These are phyloP conservation scores for Psidium friedrichsthalianum DNA, from an alignment of 345 rosid species.

Conservation along the genomic window DNA sequence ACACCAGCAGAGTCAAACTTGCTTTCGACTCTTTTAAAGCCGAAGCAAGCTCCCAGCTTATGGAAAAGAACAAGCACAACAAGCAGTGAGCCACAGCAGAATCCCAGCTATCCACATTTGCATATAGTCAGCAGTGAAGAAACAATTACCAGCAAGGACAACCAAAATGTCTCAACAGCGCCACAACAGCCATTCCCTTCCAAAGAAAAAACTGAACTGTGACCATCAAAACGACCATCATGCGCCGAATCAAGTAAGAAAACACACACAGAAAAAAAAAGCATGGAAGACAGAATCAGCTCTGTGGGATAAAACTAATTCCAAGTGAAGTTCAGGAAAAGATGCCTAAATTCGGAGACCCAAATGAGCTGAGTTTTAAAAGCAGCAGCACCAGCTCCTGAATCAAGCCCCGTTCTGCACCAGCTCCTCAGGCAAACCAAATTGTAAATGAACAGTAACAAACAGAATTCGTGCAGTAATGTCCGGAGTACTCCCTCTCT, in stretches of 20 bases:
- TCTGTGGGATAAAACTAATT: neutral
- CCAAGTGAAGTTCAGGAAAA: neutral
- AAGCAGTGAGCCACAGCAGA: neutral
- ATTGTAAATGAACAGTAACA: neutral
- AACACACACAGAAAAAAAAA: neutral
- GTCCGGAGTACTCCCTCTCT: neutral
- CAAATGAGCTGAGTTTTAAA: neutral
- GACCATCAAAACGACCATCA: neutral
- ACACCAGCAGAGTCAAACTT: conserved; percentile 76
- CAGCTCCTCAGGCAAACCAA: neutral
- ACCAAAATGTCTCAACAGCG: conserved; percentile 85
- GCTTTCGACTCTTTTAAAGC: conserved; percentile 52
- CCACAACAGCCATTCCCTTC: conserved; percentile 74
- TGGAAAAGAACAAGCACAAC: neutral
- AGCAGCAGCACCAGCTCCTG: neutral
- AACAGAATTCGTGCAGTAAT: neutral
- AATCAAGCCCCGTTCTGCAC: neutral
- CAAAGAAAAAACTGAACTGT: neutral
- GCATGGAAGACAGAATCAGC: neutral
- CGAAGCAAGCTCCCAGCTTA: conserved; percentile 86
- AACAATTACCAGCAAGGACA: conserved; percentile 66
- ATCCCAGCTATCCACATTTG: neutral
- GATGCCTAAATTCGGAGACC: neutral
- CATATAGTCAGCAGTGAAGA: neutral
- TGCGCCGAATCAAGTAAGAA: neutral